A percentile compares a stretch with the other conserved stretches of the same genome.
These are phyloP conservation scores for Exophiala oligosperma DNA, from an alignment of 2,329 filamentous ascomycete genomes.

Conservation along the genomic window DNA sequence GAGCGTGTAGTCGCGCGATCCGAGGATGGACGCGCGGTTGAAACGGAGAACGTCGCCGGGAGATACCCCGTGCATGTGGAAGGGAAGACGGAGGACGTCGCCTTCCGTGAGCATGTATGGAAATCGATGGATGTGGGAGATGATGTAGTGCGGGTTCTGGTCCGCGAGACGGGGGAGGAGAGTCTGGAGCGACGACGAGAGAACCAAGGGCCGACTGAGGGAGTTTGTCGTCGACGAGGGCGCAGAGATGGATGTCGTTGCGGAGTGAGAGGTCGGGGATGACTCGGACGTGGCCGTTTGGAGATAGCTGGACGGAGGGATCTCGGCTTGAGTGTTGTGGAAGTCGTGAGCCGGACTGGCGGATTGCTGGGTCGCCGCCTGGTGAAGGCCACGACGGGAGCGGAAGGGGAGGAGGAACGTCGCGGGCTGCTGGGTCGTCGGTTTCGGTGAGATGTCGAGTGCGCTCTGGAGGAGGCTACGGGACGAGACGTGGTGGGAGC, in stretches of 20 bases:
- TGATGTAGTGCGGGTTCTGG: constrained; percentile 49
- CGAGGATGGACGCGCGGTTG: constrained; percentile 79
- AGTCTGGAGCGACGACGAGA: constrained; percentile 42
- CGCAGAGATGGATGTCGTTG: constrained; percentile 22
- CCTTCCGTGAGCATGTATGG: constrained; percentile 59
- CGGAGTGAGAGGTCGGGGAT: constrained; percentile 24
- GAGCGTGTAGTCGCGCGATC: constrained; percentile 86
- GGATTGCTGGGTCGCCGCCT: constrained; percentile 29
- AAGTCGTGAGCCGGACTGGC: constrained; percentile 28
- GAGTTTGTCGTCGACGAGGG: constrained; percentile 14
- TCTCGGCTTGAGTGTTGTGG: constrained; percentile 33
- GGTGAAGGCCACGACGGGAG: constrained; percentile 40
- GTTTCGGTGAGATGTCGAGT: constrained; percentile 17
- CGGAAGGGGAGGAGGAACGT: constrained; percentile 35
- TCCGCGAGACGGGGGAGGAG: constrained; percentile 45
- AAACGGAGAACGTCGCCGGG: constrained; percentile 85
- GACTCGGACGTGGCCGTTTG: constrained; percentile 16
- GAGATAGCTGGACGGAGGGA: constrained; percentile 28
- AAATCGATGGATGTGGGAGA: constrained; percentile 49
- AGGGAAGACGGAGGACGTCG: constrained; percentile 74
- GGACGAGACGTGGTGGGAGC: constrained; percentile 23
- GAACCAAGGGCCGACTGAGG: constrained; percentile 35
- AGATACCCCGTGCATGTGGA: constrained; percentile 71
- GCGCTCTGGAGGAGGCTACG: constrained; percentile 18
- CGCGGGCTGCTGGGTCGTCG: constrained; percentile 11